Base-by-base conservation (phyloP, 495 filamentous ascomycete genomes). In the Neurospora cerealis region DNA sequence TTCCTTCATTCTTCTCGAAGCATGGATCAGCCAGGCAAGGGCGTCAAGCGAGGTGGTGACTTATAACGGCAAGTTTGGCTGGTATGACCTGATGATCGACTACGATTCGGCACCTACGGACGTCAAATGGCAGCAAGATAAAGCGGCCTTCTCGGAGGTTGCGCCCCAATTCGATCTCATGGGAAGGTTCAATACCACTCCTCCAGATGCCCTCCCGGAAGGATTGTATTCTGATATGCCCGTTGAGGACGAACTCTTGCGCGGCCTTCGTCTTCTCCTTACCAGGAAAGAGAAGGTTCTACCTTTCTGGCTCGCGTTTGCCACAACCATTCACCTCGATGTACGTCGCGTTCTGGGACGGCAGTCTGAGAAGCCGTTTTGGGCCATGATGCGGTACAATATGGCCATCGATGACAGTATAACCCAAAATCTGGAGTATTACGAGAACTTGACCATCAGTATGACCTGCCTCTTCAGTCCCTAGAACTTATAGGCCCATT, bases 31-130 rank as follows among this genome's bases (percentile, higher is more conserved):
- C 40, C n/a, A 38, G 19, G 71, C 71, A 34, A 21, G 46, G 40
- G 34, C 15, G 2, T 37, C 37, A 10, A 36, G 13, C 2, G 9
- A 21, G 21, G 71, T 37, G 41, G 10, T 24, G 24, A 37, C 28
- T 54, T 72, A 72, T 54, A 66, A 72, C 71, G 71, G 71, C n/a
- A 6, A 21, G 15, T 66, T 62, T 72, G 71, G 71, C 42, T 66
- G 71, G 71, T 66, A 72, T 37, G 71, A 72, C 9, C 46, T 5
- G 19, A 66, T 46, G 17, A 54, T 72, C 28, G 42, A 46, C 44
- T 72, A 72, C 37, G 24, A 72, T 21, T 8, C 44, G 34, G 42
- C 60, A 38, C 60, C 71, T 10, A 7, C 21, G 19, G 28, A 72
- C 19, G 21, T 38, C 21, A 66, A 72, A 54, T 72, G 46, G 28